Evolutionary conservation across 495 filamentous ascomycete genomes (phyloP).

Genomic region (Penicillium desertorum): DNA sequence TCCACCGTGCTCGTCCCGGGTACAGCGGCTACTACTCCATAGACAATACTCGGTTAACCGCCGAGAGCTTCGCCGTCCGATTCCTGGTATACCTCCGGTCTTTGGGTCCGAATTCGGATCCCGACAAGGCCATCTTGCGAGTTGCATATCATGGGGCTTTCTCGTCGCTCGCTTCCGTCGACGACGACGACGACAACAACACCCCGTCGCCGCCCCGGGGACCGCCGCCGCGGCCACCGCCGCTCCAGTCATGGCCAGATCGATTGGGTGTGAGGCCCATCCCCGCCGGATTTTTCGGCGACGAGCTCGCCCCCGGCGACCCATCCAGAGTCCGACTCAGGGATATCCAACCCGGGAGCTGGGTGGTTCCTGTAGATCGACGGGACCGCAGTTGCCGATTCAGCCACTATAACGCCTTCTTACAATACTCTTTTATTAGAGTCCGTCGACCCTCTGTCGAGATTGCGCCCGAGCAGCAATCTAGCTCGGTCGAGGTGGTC

Average conservation of each 20-base stretch:
- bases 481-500: conserved; percentile 14
- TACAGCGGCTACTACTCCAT: conserved; percentile 18
- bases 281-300: no score
- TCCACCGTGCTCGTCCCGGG: no score
- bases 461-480: conserved; percentile 4
- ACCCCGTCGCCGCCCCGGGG: no score
- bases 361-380: conserved; percentile 17
- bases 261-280: no score
- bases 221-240: no score
- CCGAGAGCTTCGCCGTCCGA: conserved; percentile 17
- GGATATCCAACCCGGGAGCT: conserved; percentile 21
- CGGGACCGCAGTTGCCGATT: conserved; percentile 1
- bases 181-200: not conserved
- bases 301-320: no score
- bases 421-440: conserved; percentile 21
- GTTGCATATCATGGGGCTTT: conserved; percentile 13
- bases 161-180: conserved; percentile 8
- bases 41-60: conserved; percentile 10
- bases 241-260: no score
- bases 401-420: conserved; percentile 3
- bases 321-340: no score
- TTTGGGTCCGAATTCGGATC: conserved; percentile 13
- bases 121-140: conserved; percentile 24
- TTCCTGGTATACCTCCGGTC: conserved; percentile 21
- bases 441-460: not conserved